Conservation (phyloP, 176 grass and related monocot species). For the Elymus sibiricus region DNA sequence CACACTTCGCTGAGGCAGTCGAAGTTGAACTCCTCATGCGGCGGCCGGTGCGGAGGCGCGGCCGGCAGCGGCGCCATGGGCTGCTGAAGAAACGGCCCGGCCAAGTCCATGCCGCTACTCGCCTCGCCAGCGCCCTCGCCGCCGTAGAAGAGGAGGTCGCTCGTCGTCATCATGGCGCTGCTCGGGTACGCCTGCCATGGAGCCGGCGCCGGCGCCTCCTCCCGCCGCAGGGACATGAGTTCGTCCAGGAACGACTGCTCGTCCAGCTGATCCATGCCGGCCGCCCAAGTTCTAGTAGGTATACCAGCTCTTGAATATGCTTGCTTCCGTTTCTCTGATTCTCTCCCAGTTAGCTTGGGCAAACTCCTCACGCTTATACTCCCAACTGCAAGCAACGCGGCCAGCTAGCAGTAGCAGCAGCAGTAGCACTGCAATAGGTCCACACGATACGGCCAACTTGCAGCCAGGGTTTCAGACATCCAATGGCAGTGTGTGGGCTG, state of each 20-base stretch:
- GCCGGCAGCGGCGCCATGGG: not conserved
- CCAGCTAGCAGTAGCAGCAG: not conserved
- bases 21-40: constrained; percentile 53
- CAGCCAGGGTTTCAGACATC: not conserved
- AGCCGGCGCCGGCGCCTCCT: not conserved
- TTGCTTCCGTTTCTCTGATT: too few species aligned
- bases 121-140: not conserved
- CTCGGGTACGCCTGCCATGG: constrained; percentile 45
- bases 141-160: constrained; percentile 63
- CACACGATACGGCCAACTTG: constrained; percentile 33
- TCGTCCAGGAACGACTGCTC: constrained; percentile 79
- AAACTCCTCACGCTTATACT: constrained; percentile 34
- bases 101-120: not conserved
- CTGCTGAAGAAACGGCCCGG: constrained; percentile 22
- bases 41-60: not conserved
- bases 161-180: constrained; percentile 27
- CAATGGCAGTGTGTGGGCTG: not conserved
- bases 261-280: constrained; percentile 57
- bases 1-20: constrained; percentile 78
- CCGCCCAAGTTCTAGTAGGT: not conserved
- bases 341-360: not conserved
- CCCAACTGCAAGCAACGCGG: not conserved
- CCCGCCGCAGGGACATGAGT: constrained; percentile 63
- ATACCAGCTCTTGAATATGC: not conserved
- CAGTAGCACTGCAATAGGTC: not conserved